Evolutionary conservation across 352 stramenopile genomes (phyloP).

Genomic region (Albugo candida): DNA sequence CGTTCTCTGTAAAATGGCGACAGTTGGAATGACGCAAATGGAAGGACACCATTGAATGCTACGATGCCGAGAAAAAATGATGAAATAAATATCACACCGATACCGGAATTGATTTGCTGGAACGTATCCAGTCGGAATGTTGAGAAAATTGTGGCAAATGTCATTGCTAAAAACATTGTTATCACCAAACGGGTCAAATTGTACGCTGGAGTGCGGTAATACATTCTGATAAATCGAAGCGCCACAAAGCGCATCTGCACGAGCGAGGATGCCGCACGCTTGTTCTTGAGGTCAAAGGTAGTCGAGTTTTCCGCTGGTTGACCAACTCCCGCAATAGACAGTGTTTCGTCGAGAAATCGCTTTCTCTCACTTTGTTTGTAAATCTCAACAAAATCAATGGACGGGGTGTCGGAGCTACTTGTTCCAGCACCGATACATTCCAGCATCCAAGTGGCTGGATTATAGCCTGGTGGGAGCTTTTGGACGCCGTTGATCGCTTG

Average conservation of each 20-base stretch:
- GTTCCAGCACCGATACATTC: constrained; percentile 30
- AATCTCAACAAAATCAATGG: neutral
- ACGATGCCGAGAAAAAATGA: constrained; percentile 69
- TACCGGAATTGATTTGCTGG: constrained; percentile 23
- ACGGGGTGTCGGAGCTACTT: neutral
- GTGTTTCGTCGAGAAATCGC: constrained; percentile 5
- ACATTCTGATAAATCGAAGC: constrained; percentile 13
- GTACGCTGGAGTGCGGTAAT: constrained; percentile 31
- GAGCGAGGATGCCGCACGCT: constrained; percentile 7
- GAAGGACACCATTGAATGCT: constrained; percentile 41
- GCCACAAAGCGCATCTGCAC: constrained; percentile 9
- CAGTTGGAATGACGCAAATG: constrained; percentile 58
- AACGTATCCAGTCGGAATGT: constrained; percentile 23
- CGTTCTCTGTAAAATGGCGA: constrained; percentile 81
- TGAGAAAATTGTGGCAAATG: constrained; percentile 27
- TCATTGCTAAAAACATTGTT: constrained; percentile 13
- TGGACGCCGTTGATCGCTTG: constrained; percentile 37
- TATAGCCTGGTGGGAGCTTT: constrained; percentile 36
- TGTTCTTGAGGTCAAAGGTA: constrained; percentile 13
- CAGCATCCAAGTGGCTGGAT: constrained; percentile 83
- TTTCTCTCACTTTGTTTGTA: constrained; percentile 22
- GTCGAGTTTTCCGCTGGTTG: constrained; percentile 10
- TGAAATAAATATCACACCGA: constrained; percentile 74
- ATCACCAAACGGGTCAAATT: constrained; percentile 13
- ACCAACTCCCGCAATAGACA: constrained; percentile 15